Conservation (phyloP, 2,329 filamentous ascomycete genomes). For the Cladosporium cucumerinum region DNA sequence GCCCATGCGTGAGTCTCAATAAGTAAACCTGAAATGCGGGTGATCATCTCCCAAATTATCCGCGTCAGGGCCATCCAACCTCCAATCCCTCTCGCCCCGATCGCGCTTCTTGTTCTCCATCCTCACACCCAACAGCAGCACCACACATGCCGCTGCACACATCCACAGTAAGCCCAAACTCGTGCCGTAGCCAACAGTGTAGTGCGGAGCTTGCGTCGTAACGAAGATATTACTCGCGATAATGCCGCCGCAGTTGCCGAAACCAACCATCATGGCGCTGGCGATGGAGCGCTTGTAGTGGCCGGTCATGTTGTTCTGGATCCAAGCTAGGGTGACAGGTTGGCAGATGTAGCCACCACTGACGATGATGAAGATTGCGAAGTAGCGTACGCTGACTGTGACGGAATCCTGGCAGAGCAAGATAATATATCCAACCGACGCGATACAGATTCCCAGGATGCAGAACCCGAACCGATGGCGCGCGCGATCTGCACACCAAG, state of each 20-base stretch:
- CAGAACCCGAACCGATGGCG: conserved; percentile 55
- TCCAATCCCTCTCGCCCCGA: conserved; percentile 45
- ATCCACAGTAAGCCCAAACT: conserved; percentile 49
- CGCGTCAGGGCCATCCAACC: conserved; percentile 41
- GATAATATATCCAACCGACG: conserved; percentile 55
- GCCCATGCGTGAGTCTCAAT: too few relatives aligned
- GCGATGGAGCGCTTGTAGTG: conserved; percentile 57
- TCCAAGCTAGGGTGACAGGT: conserved; percentile 55
- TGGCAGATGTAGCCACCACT: conserved; percentile 54
- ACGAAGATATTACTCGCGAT: conserved; percentile 53
- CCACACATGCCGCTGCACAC: conserved; percentile 39
- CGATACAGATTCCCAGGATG: conserved; percentile 48
- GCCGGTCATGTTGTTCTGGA: conserved; percentile 56
- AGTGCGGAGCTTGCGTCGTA: conserved; percentile 46
- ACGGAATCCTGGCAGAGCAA: conserved; percentile 49
- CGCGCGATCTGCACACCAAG: conserved; percentile 50
- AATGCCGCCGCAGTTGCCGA: conserved; percentile 52
- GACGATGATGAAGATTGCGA: conserved; percentile 55
- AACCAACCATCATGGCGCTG: conserved; percentile 51
- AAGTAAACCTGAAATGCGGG: conserved; percentile 47
- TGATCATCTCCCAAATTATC: conserved; percentile 53
- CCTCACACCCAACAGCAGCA: conserved; percentile 42
- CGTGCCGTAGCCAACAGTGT: conserved; percentile 50
- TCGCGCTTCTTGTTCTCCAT: conserved; percentile 48
- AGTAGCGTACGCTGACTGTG: conserved; percentile 51